phyloP scores from a whole-genome alignment of 495 filamentous ascomycete genomes.

The Niebla homalea region DNA sequence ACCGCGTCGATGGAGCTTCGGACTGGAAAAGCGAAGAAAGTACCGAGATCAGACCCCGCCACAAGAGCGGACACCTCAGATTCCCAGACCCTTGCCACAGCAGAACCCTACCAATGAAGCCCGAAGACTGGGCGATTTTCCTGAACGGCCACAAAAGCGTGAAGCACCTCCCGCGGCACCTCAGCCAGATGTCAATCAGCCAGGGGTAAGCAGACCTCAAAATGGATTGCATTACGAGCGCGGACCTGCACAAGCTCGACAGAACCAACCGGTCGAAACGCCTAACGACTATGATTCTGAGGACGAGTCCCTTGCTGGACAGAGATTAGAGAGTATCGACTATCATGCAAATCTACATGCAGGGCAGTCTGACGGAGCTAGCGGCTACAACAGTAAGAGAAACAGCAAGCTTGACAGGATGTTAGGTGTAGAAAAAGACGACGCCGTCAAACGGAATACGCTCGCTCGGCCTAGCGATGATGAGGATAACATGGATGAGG shows the following conservation, averaged over 20 bases:
- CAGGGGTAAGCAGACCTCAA: not conserved
- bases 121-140: not conserved
- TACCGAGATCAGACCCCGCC: slow-evolving; percentile 14
- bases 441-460: not conserved
- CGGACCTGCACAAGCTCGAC: slow-evolving; percentile 4
- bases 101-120: not conserved
- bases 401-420: slow-evolving; percentile 14
- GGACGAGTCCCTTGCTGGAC: not conserved
- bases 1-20: slow-evolving; percentile 14
- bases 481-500: not conserved
- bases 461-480: not conserved
- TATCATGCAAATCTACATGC: slow-evolving; percentile 9
- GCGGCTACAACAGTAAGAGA: not conserved
- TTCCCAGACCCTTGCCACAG: not conserved
- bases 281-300: not conserved
- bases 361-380: not conserved
- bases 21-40: slow-evolving; percentile 8
- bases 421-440: slow-evolving; percentile 3
- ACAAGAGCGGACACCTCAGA: not conserved
- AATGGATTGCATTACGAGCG: not conserved
- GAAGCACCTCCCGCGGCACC: not conserved
- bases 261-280: not conserved
- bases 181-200: slow-evolving; percentile 4
- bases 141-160: not conserved
- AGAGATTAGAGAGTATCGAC: slow-evolving; percentile 9